phyloP scores from a whole-genome alignment of 2,329 filamentous ascomycete species.

The Lecanicillium sp. region DNA sequence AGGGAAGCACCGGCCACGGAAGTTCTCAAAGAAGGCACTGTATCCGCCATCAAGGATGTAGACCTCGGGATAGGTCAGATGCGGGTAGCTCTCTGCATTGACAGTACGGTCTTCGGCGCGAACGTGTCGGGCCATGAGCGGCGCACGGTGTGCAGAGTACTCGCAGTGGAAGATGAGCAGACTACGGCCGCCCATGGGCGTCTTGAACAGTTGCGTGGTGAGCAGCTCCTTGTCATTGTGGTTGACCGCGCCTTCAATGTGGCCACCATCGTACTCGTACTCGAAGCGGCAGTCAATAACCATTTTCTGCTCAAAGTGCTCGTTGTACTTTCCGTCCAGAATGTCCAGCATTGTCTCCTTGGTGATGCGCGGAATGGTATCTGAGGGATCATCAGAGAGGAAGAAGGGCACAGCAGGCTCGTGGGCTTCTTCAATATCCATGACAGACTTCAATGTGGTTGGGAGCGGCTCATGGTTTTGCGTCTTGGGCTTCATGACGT shows the following conservation, averaged over 20 bases:
- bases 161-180: constrained; percentile 95
- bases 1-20: constrained; percentile 77
- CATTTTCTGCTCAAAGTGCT: constrained; percentile 70
- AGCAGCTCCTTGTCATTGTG: constrained; percentile 94
- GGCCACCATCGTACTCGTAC: constrained; percentile 95
- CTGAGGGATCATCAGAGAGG: constrained; percentile 67
- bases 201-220: constrained; percentile 68
- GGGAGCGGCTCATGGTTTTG: constrained; percentile 44
- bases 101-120: constrained; percentile 79
- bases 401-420: constrained; percentile 78
- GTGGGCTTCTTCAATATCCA: constrained; percentile 73
- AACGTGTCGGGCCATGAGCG: constrained; percentile 91
- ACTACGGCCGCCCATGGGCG: constrained; percentile 59
- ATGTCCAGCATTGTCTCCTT: constrained; percentile 78
- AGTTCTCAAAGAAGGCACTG: constrained; percentile 79
- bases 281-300: constrained; percentile 97
- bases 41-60: constrained; percentile 97
- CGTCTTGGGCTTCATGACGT: constrained; percentile 72
- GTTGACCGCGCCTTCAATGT: constrained; percentile 90
- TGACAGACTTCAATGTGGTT: constrained; percentile 58
- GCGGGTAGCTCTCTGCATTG: constrained; percentile 82
- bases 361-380: constrained; percentile 82
- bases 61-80: constrained; percentile 88
- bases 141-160: constrained; percentile 93
- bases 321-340: constrained; percentile 74